These are phyloP conservation scores for Diaporthe citriasiana DNA, from an alignment of 2,329 filamentous ascomycete species.

Conservation along the genomic window DNA sequence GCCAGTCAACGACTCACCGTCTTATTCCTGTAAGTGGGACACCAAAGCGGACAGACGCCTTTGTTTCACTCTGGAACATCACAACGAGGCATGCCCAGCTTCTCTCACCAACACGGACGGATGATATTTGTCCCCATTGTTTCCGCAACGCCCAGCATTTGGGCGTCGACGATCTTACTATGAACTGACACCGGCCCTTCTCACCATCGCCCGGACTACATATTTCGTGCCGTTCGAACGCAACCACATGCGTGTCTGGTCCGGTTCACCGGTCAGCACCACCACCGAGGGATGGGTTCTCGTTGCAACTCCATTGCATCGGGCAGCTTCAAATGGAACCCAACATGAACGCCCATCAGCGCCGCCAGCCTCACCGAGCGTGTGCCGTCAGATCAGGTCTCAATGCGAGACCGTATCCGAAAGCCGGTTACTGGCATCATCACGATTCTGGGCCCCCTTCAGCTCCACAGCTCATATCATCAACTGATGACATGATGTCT, in stretches of 20 bases:
- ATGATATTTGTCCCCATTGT: not conserved
- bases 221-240: not conserved
- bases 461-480: slow-evolving; percentile 17
- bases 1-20: not conserved
- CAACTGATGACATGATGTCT: slow-evolving; percentile 32
- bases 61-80: slow-evolving; percentile 22
- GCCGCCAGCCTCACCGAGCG: not conserved
- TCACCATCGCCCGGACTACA: not conserved
- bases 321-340: slow-evolving; percentile 26
- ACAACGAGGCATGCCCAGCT: not conserved
- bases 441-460: not conserved
- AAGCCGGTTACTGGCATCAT: not conserved
- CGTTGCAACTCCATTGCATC: slow-evolving; percentile 20
- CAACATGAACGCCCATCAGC: slow-evolving; percentile 6
- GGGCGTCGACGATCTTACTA: slow-evolving; percentile 10
- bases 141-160: slow-evolving; percentile 9
- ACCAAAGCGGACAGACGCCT: not conserved
- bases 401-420: slow-evolving; percentile 3
- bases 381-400: slow-evolving; percentile 8
- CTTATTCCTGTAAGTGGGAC: not conserved
- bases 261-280: slow-evolving; percentile 25
- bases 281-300: not conserved
- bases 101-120: not conserved
- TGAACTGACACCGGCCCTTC: slow-evolving; percentile 6
- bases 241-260: slow-evolving; percentile 9